These are phyloP conservation scores for Dissophora ornata DNA, from an alignment of 192 early-diverging fungal species.

Conservation along the genomic window DNA sequence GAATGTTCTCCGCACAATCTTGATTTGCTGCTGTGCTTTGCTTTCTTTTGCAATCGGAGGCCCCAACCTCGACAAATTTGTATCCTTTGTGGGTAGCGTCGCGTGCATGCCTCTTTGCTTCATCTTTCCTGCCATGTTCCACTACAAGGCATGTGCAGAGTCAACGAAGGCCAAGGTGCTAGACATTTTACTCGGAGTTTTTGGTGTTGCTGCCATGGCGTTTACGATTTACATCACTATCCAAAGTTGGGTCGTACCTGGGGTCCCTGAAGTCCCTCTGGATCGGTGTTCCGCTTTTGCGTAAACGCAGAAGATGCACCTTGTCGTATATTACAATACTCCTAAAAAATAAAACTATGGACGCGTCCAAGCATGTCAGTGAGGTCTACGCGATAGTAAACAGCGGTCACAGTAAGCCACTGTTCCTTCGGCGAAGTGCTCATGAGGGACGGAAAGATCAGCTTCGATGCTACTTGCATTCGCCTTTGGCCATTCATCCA, in stretches of 20 bases:
- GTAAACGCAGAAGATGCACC: constrained; percentile 2
- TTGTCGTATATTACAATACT: too few relatives aligned
- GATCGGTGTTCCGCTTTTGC: constrained; percentile 31
- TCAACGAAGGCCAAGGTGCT: constrained; percentile 35
- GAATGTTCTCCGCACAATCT: constrained; percentile 68
- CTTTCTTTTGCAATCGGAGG: constrained; percentile 70
- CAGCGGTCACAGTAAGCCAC: too few relatives aligned
- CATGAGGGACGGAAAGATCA: too few relatives aligned
- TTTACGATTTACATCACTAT: constrained; percentile 75
- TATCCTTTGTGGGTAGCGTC: constrained; percentile 82
- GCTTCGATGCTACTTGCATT: background rate
- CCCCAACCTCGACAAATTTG: constrained; percentile 78
- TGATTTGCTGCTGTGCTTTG: constrained; percentile 68
- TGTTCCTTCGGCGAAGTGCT: too few relatives aligned
- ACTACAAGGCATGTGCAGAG: constrained; percentile 62
- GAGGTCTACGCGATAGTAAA: too few relatives aligned
- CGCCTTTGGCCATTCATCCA: background rate
- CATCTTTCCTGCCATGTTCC: constrained; percentile 82
- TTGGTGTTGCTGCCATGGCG: constrained; percentile 72
- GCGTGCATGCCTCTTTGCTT: constrained; percentile 81
- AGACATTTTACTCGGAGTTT: constrained; percentile 67
- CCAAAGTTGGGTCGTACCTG: constrained; percentile 59
- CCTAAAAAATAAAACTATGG: too few relatives aligned
- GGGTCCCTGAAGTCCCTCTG: background rate
- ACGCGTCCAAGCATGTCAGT: too few relatives aligned